phyloP scores from a whole-genome alignment of 345 rosid genomes.

The Citrus maxima region DNA sequence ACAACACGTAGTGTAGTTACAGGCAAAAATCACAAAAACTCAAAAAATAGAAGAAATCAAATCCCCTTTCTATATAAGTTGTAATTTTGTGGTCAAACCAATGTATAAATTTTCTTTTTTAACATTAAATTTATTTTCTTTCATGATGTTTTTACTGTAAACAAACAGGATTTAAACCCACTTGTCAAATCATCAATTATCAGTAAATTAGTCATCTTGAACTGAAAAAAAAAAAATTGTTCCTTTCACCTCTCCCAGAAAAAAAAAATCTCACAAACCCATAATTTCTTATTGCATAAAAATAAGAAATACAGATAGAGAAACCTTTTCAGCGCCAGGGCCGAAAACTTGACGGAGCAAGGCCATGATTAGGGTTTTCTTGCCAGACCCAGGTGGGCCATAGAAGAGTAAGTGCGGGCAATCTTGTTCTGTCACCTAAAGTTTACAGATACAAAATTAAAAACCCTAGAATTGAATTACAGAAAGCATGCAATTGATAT shows the following conservation, averaged over 20 bases:
- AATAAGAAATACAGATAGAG: not conserved
- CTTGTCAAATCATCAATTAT: not conserved
- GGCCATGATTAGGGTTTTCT: conserved; percentile 98
- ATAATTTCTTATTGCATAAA: not conserved
- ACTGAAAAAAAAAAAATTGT: not conserved
- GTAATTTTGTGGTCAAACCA: too few species aligned
- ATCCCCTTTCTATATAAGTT: not conserved
- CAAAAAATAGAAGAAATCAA: not conserved
- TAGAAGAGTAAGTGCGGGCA: conserved; percentile 97
- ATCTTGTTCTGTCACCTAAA: conserved; percentile 85
- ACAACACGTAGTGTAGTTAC: not conserved
- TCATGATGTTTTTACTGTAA: not conserved
- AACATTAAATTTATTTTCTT: not conserved
- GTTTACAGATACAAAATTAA: not conserved
- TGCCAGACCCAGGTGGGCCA: conserved; percentile 96
- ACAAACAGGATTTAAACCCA: not conserved
- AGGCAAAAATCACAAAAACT: not conserved
- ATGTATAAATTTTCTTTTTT: not conserved
- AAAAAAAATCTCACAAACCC: not conserved
- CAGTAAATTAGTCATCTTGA: not conserved
- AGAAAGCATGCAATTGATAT: not conserved
- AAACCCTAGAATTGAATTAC: not conserved
- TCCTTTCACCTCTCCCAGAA: not conserved
- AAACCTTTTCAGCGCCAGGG: conserved; percentile 82
- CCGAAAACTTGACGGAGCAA: conserved; percentile 85